These are phyloP conservation scores for Elaeis oleifera DNA, from an alignment of 202 grass and related monocot genomes.

Conservation along the genomic window DNA sequence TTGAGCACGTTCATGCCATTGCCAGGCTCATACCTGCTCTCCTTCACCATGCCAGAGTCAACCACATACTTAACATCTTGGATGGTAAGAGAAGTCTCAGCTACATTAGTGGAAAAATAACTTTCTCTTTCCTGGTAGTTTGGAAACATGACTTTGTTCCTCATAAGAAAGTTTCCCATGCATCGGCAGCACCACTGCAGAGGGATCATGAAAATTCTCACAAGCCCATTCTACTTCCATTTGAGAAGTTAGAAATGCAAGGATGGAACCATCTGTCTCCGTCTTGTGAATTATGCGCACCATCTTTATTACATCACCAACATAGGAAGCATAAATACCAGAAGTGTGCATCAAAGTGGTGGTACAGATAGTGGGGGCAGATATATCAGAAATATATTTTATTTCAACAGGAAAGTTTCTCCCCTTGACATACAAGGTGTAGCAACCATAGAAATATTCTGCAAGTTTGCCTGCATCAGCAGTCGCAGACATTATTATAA, in stretches of 20 bases:
- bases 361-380: slow-evolving; percentile 30
- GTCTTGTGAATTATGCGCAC: slow-evolving; percentile 64
- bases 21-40: slow-evolving; percentile 65
- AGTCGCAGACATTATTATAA: slow-evolving; percentile 97
- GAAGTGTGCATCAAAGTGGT: slow-evolving; percentile 4
- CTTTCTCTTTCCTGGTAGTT: slow-evolving; percentile 74
- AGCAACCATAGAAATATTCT: slow-evolving; percentile 76
- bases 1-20: slow-evolving; percentile 80
- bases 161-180: slow-evolving; percentile 84
- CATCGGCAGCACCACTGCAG: slow-evolving; percentile 68
- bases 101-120: slow-evolving; percentile 94
- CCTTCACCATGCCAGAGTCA: slow-evolving; percentile 90
- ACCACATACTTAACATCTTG: slow-evolving; percentile 80
- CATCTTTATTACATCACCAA: slow-evolving; percentile 67
- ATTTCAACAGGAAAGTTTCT: slow-evolving; percentile 85
- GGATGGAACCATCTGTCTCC: slow-evolving; percentile 72
- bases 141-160: slow-evolving; percentile 73
- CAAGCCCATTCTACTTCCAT: slow-evolving; percentile 89
- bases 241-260: slow-evolving; percentile 94
- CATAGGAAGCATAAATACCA: slow-evolving; percentile 54
- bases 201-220: slow-evolving; percentile 61
- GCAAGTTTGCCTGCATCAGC: slow-evolving; percentile 56
- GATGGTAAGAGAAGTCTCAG: slow-evolving; percentile 93
- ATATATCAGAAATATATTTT: slow-evolving; percentile 68
- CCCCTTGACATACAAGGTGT: slow-evolving; percentile 57